These are phyloP conservation scores for Lenzites betulinus DNA, from an alignment of 768 basidiomycete genomes.

Conservation along the genomic window DNA sequence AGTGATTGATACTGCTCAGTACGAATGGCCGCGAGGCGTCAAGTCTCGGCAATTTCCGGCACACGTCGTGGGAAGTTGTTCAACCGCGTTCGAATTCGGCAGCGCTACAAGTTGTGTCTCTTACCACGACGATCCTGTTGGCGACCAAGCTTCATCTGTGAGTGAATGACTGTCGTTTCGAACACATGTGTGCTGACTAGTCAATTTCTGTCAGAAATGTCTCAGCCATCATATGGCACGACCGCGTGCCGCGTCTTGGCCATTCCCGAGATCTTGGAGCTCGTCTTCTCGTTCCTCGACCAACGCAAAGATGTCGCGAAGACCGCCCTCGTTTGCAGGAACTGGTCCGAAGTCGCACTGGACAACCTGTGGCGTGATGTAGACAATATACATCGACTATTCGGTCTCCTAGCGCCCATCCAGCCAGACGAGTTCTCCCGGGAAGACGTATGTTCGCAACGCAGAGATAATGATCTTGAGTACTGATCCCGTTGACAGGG, in stretches of 20 bases:
- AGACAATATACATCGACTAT: constrained; percentile 45
- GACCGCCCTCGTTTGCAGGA: constrained; percentile 57
- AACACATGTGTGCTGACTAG: too few species aligned
- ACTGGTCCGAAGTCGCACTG: constrained; percentile 59
- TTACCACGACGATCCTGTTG: too few species aligned
- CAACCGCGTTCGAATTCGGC: too few species aligned
- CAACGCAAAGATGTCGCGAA: constrained; percentile 36
- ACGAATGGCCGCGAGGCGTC: too few species aligned
- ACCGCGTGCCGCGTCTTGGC: constrained; percentile 43
- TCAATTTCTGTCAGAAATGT: too few species aligned
- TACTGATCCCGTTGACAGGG: not conserved
- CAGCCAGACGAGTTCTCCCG: constrained; percentile 4
- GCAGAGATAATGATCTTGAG: not conserved
- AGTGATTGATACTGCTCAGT: too few species aligned
- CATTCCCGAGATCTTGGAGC: constrained; percentile 62
- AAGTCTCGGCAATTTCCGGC: too few species aligned
- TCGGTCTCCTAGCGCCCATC: constrained; percentile 52
- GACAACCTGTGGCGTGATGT: constrained; percentile 62
- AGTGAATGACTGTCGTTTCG: too few species aligned
- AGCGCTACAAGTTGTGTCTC: too few species aligned
- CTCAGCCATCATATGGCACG: constrained; percentile 7
- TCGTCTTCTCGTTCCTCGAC: constrained; percentile 54
- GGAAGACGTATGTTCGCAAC: not conserved
- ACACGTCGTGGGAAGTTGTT: too few species aligned
- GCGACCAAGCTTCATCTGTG: too few species aligned